A percentile compares a stretch with the other conserved stretches of the same genome.
These are phyloP conservation scores for Lizanozyma gosingica DNA, from an alignment of 1,139 yeast species.

Conservation along the genomic window DNA sequence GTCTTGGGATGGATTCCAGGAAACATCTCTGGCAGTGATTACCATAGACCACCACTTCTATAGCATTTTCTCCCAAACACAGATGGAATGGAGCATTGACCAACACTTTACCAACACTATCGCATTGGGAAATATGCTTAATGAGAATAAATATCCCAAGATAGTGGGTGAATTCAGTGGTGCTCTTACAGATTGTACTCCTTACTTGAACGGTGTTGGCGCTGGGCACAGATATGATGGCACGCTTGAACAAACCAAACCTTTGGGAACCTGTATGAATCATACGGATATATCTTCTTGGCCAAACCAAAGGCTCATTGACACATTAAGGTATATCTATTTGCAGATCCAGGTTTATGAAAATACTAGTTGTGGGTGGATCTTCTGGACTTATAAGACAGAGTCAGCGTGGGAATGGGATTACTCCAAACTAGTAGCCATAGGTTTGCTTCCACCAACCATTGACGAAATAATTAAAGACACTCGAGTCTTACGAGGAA, in stretches of 20 bases:
- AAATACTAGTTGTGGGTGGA: constrained; percentile 44
- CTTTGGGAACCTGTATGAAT: constrained; percentile 26
- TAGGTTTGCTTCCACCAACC: constrained; percentile 54
- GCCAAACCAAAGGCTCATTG: constrained; percentile 18
- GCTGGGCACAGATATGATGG: constrained; percentile 53
- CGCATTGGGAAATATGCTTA: constrained; percentile 27
- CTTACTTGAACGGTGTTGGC: constrained; percentile 56
- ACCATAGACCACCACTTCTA: constrained; percentile 57
- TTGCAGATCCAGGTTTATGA: constrained; percentile 41
- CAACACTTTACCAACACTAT: constrained; percentile 27
- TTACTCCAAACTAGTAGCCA: constrained; percentile 38
- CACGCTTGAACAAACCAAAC: constrained; percentile 29
- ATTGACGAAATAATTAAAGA: constrained; percentile 18
- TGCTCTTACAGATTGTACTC: constrained; percentile 58
- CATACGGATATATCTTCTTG: constrained; percentile 19
- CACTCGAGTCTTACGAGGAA: not conserved
- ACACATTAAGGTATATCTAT: constrained; percentile 39
- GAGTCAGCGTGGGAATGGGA: constrained; percentile 60
- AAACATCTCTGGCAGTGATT: constrained; percentile 12
- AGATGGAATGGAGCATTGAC: constrained; percentile 28
- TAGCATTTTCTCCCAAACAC: constrained; percentile 42
- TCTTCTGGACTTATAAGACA: constrained; percentile 64
- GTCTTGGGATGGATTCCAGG: constrained; percentile 41
- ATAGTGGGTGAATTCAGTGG: constrained; percentile 61
- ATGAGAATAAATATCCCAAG: constrained; percentile 36